Evolutionary conservation across 2,329 filamentous ascomycete species (phyloP), one percentile per base, ranked within the genome.

Genomic region (Bipolaris victoriae): DNA sequence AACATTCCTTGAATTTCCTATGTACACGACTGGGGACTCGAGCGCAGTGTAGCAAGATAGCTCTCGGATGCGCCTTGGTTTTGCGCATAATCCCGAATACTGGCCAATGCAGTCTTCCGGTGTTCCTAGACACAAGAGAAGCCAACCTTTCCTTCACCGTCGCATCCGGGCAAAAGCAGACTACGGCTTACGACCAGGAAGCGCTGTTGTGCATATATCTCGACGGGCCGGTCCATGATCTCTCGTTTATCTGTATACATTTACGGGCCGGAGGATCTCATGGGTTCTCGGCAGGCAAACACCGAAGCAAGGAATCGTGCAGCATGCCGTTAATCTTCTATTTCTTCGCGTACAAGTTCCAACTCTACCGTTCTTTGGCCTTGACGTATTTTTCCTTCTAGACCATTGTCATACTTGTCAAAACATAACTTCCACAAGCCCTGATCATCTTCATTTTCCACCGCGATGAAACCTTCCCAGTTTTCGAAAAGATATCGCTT

Each of bases 401-500:
- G 51, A 15, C 77, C 77, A 63, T 81, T 72, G 58, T 81, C 78
- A 43, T 79, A 67, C 49, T 69, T 62, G 57, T 82, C 80, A 53
- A 78, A 81, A 60, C 80, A 84, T 40, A 86, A 64, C 36, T 79
- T 80, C 84, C 84, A 87, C 10, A 62, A 77, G 64, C 29, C 74
- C 73, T 61, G 82, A 77, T 45, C 77, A 66, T 59, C 81, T 76
- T 59, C 80, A 75, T 68, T 59, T 35, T 86, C 79, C 5, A 86
- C 79, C 0, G 82, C 84, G 1, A 85, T 76, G 58, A 86, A 86
- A 3, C 81, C 81, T 61, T 86, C 82, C 73, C 78, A 82, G 1
- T 78, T 81, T 52, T 86, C 82, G 7, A 86, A 77, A 5, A 77
- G 82, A 24, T 86, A 69, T 29, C 78, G 77, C 41, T 79, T 77